phyloP scores from a whole-genome alignment of 306 rosid genomes.

The Ziziphus jujuba region DNA sequence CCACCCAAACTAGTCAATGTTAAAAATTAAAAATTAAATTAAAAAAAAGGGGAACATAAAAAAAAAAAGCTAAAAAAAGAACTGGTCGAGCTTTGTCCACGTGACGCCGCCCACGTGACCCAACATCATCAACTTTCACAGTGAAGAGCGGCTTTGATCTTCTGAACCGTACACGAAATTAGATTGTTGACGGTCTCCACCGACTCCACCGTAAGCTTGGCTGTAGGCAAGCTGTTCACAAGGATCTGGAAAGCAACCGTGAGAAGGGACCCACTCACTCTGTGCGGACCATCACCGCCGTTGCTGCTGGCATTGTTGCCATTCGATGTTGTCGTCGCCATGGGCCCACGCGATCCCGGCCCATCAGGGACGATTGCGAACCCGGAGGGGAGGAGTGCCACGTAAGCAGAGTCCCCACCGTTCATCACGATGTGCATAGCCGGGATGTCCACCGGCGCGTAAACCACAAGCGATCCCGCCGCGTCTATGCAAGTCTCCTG shows the following conservation, averaged over 20 bases:
- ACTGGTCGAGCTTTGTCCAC: not conserved
- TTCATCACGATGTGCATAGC: conserved; percentile 99
- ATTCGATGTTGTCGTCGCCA: not conserved
- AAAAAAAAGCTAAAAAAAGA: conserved; percentile 1
- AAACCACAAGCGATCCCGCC: conserved; percentile 87
- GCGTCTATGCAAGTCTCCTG: conserved; percentile 93
- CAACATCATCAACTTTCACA: conserved; percentile 53
- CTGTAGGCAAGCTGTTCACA: conserved; percentile 89
- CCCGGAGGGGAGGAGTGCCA: conserved; percentile 82
- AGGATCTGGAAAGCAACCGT: conserved; percentile 96
- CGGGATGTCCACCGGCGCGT: conserved; percentile 96
- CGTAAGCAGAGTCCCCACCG: conserved; percentile 96
- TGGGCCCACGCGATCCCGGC: conserved; percentile 49
- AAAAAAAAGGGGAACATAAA: too few species aligned
- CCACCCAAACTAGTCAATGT: conserved; percentile 21
- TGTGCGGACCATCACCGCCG: conserved; percentile 28
- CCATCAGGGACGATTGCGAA: conserved; percentile 91
- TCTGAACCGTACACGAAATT: conserved; percentile 89
- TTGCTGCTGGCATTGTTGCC: conserved; percentile 4
- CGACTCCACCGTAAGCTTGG: conserved; percentile 90
- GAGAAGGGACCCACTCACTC: conserved; percentile 71
- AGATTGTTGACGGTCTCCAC: conserved; percentile 95
- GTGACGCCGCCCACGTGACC: conserved; percentile 1
- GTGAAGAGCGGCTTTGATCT: conserved; percentile 82
- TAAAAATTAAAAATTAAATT: not conserved